Evolutionary conservation across 139 green algal species (phyloP).

Genomic region (Closterium sp.): DNA sequence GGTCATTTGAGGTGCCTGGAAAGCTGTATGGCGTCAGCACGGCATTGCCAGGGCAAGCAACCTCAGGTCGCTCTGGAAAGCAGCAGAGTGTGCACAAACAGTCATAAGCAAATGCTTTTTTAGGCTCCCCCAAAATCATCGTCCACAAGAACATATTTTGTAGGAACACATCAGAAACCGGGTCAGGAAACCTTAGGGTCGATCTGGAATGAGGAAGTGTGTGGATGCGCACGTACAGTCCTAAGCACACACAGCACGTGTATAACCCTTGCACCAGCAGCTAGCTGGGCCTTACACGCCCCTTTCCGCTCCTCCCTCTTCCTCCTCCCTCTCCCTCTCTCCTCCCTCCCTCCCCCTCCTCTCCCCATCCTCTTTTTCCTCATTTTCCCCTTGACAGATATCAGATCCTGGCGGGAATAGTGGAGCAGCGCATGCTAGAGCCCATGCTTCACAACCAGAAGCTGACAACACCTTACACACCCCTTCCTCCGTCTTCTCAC

Average conservation of each 20-base stretch:
- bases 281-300: not conserved
- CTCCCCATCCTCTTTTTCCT: too few relatives aligned
- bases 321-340: not conserved
- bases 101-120: too few relatives aligned
- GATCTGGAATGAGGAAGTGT: too few relatives aligned
- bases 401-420: conserved; percentile 84
- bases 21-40: not conserved
- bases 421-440: conserved; percentile 94
- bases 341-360: not conserved
- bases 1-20: not conserved
- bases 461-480: not conserved
- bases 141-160: too few relatives aligned
- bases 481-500: too few relatives aligned
- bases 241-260: too few relatives aligned
- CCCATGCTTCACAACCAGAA: conserved; percentile 63
- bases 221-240: too few relatives aligned
- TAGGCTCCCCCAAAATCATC: too few relatives aligned
- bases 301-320: not conserved
- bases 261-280: not conserved
- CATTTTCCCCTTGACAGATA: conserved; percentile 43
- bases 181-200: too few relatives aligned
- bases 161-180: too few relatives aligned
- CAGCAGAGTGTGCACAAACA: too few relatives aligned
- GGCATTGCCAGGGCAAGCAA: not conserved
- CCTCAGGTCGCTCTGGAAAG: too few relatives aligned